A percentile compares a stretch with the other conserved stretches of the same genome.
phyloP scores from a whole-genome alignment of 2,329 filamentous ascomycete species.

The Exophiala lecanii-corni region DNA sequence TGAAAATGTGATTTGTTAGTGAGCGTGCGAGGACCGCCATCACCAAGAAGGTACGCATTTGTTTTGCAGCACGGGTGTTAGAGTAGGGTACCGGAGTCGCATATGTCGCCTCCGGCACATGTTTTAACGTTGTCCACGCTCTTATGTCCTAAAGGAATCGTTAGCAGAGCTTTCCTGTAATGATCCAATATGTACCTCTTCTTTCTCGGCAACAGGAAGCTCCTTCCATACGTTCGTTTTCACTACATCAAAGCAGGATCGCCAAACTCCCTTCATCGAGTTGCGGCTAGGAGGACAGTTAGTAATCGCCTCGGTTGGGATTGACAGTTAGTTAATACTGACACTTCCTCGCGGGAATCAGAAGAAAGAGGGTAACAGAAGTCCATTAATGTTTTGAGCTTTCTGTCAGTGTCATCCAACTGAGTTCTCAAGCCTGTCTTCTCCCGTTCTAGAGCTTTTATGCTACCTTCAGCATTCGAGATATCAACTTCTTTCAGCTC shows the following conservation, averaged over 20 bases:
- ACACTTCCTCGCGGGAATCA: constrained; percentile 1
- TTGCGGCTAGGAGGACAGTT: constrained; percentile 1
- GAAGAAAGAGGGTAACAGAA: neutral
- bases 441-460: neutral
- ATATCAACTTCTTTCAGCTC: neutral
- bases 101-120: constrained; percentile 1
- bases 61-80: constrained; percentile 1
- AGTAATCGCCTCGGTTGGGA: neutral
- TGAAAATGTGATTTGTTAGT: constrained; percentile 2
- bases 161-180: neutral
- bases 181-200: neutral
- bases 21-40: constrained; percentile 1
- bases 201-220: neutral
- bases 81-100: constrained; percentile 1
- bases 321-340: constrained; percentile 1
- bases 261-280: constrained; percentile 1
- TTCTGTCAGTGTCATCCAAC: neutral
- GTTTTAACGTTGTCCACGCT: constrained; percentile 1
- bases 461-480: neutral
- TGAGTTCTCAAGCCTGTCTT: neutral
- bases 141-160: neutral
- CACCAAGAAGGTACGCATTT: constrained; percentile 3
- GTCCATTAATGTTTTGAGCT: constrained; percentile 1
- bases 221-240: constrained; percentile 1
- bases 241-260: constrained; percentile 1